Conservation (phyloP, 352 stramenopile genomes). For the Globisporangium parvum region DNA sequence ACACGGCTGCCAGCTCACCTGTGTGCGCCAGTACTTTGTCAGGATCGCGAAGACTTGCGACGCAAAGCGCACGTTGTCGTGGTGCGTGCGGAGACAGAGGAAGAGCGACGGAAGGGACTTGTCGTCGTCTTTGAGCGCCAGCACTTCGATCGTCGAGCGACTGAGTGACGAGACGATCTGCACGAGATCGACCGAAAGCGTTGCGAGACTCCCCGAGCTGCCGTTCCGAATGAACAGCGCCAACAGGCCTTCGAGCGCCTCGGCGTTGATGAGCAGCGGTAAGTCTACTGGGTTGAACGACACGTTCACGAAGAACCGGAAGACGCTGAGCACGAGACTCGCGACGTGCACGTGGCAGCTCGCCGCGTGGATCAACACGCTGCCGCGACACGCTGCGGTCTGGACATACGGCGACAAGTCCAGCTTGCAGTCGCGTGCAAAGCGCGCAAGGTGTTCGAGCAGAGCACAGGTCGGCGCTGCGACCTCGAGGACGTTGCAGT, state of each 20-base stretch:
- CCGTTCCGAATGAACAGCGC: conserved; percentile 39
- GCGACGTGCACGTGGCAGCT: conserved; percentile 23
- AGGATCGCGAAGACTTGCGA: conserved; percentile 58
- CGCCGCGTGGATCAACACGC: conserved; percentile 36
- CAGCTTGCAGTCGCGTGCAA: conserved; percentile 45
- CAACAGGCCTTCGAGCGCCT: conserved; percentile 57
- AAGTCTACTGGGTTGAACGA: conserved; percentile 44
- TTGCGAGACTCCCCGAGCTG: conserved; percentile 18
- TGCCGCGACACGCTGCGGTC: conserved; percentile 22
- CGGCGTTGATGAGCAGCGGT: conserved; percentile 38
- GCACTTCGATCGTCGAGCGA: conserved; percentile 30
- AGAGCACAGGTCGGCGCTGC: conserved; percentile 45
- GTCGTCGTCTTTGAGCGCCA: conserved; percentile 40
- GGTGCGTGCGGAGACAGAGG: conserved; percentile 49
- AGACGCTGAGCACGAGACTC: conserved; percentile 28
- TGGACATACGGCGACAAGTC: conserved; percentile 50
- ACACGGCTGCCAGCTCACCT: conserved; percentile 11
- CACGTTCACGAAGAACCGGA: conserved; percentile 55
- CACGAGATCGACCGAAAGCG: conserved; percentile 32
- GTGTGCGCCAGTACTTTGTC: conserved; percentile 36
- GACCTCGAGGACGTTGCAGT: conserved; percentile 45
- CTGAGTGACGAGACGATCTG: conserved; percentile 38
- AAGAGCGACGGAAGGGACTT: conserved; percentile 56
- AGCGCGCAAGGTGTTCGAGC: conserved; percentile 62
- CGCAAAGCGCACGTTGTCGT: conserved; percentile 33